Percentiles rank a stretch among this genome's conserved stretches.
Evolutionary conservation across 176 grass and related monocot genomes (phyloP).

Genomic region (Cenchrus purpureus): DNA sequence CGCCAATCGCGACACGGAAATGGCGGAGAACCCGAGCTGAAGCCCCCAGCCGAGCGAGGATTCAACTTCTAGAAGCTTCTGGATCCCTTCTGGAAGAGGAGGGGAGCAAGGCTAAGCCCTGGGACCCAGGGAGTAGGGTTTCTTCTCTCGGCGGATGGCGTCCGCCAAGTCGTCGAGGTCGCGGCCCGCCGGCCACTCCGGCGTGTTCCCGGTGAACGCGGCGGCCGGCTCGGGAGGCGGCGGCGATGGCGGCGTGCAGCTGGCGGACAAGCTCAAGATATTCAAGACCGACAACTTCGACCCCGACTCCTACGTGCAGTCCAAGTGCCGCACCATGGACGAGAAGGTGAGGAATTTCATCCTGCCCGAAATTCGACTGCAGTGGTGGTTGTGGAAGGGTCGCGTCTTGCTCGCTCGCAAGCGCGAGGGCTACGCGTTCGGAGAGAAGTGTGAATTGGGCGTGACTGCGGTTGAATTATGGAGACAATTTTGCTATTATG

Average conservation of each 20-base stretch:
- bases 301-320: constrained; percentile 96
- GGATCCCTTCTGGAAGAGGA: not conserved
- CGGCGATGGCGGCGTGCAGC: constrained; percentile 57
- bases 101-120: not conserved
- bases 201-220: constrained; percentile 49
- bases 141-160: constrained; percentile 41
- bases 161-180: constrained; percentile 84
- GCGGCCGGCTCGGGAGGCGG: constrained; percentile 23
- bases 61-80: constrained; percentile 33
- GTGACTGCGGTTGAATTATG: not conserved
- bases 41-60: not conserved
- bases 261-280: constrained; percentile 94
- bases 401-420: not conserved
- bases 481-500: not conserved
- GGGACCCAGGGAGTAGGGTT: constrained; percentile 22
- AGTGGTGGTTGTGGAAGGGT: not conserved
- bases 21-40: not conserved
- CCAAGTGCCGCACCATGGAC: constrained; percentile 89
- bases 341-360: constrained; percentile 69
- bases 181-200: constrained; percentile 63
- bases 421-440: not conserved
- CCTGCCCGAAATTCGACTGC: not conserved
- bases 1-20: constrained; percentile 10
- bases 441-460: not conserved
- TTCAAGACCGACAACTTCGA: constrained; percentile 99